Base-by-base conservation (phyloP, 129 eudicot species). In the Artemisia annua region DNA sequence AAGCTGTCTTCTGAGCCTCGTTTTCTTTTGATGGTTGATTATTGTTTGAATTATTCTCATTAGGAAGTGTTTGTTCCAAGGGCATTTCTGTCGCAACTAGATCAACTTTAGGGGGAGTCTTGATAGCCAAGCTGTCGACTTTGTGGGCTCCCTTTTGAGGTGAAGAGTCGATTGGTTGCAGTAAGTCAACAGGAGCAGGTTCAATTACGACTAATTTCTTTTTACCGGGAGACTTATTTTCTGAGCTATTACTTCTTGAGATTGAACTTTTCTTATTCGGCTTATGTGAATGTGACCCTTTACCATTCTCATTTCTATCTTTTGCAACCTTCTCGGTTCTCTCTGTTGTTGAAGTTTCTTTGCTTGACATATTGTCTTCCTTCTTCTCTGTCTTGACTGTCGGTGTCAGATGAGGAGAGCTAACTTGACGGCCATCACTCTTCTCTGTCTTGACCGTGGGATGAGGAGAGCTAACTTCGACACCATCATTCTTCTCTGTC, bases 221-320 rank as follows among this genome's bases (percentile, higher is more conserved):
- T 63, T 60, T 73, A 62, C 77, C 79, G 20, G 43, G 78, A 67
- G 83, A 81, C 59, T 84, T 88, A 55, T 84, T 85, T 65, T 82
- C 83, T 7, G 89, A 84, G 62, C 86, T 80, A 32, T 83, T 70
- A 71, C 82, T 65, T 73, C 85, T 78, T 66, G 85, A 52, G 67
- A 70, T 75, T 44, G 69, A 63, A 14, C 71, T 52, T 71, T 76
- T 84, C 65, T 64, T 80, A 19, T 64, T 44, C 15, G 53, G 55
- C 39, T 69, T 49, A 39, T 15, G 57, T 58, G 58, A 55, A 70
- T 66, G 70, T 66, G 80, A 63, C 10, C 70, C 71, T 70, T 71
- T 64, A 10, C 77, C 83, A 44, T 73, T 57, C 55, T 71, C 64
- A 24, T 74, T 58, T 64, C 15, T 48, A 26, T 78, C 79, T 17